Percentiles rank a stretch among this genome's conserved stretches.
Conservation (phyloP, 2,329 filamentous ascomycete species). For the Botrytis paeoniae region DNA sequence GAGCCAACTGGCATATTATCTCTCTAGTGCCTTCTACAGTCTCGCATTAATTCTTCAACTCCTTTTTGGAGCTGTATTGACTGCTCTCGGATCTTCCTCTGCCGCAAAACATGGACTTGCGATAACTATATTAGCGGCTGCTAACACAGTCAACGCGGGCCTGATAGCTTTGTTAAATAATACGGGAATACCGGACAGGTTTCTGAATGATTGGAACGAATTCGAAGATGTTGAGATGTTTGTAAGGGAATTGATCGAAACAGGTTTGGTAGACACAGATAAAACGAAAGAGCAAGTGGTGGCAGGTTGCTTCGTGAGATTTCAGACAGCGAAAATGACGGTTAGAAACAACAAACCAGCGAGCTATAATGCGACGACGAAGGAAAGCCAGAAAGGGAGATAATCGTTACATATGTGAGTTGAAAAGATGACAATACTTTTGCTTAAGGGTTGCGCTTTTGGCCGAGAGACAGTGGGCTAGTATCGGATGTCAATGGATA, state of each 20-base stretch:
- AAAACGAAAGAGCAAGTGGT: slow-evolving; percentile 20
- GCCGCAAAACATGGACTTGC: slow-evolving; percentile 19
- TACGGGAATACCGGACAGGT: slow-evolving; percentile 26
- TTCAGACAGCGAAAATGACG: slow-evolving; percentile 20
- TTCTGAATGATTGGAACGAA: slow-evolving; percentile 28
- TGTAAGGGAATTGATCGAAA: slow-evolving; percentile 22
- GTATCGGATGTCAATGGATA: not conserved
- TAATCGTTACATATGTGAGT: not conserved
- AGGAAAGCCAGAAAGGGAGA: not conserved
- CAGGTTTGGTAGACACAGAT: slow-evolving; percentile 20
- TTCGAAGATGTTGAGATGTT: slow-evolving; percentile 27
- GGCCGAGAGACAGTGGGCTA: not conserved
- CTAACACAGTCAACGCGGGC: slow-evolving; percentile 28
- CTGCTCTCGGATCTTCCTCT: slow-evolving; percentile 27
- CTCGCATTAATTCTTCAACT: slow-evolving; percentile 28
- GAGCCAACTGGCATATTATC: slow-evolving; percentile 25
- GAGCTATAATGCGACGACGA: slow-evolving; percentile 14
- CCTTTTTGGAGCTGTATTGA: slow-evolving; percentile 30
- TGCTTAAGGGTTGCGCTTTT: not conserved
- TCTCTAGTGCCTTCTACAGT: slow-evolving; percentile 27
- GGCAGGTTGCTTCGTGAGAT: slow-evolving; percentile 22
- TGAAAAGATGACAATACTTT: not conserved
- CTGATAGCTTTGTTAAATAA: slow-evolving; percentile 28
- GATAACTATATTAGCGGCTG: slow-evolving; percentile 30
- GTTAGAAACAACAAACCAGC: slow-evolving; percentile 21